These are phyloP conservation scores for Saururus chinensis DNA, from an alignment of 164 flowering plant species.

Conservation along the genomic window DNA sequence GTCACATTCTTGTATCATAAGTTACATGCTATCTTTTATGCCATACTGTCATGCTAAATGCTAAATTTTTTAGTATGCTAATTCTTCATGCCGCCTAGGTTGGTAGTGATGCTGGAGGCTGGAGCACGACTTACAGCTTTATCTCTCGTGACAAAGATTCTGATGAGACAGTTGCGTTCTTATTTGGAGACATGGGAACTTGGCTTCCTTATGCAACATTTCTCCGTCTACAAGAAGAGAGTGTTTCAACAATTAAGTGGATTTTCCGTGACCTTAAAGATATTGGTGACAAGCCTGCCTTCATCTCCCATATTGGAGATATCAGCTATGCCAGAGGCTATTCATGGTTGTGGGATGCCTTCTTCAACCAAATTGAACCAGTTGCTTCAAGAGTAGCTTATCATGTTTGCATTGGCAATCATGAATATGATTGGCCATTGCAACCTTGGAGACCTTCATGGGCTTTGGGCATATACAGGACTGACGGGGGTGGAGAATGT, in stretches of 20 bases:
- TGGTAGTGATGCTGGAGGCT: constrained; percentile 76
- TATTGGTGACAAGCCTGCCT: constrained; percentile 77
- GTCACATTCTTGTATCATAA: not conserved
- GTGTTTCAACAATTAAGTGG: constrained; percentile 78
- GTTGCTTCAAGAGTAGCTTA: constrained; percentile 77
- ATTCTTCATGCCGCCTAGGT: constrained; percentile 33
- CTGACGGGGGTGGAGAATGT: constrained; percentile 96
- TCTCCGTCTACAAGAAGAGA: constrained; percentile 81
- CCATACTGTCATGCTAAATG: not conserved
- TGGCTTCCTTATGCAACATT: constrained; percentile 74
- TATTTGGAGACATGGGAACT: constrained; percentile 95
- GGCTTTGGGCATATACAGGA: constrained; percentile 41
- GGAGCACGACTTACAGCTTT: constrained; percentile 69
- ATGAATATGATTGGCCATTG: constrained; percentile 89
- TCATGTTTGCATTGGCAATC: constrained; percentile 97
- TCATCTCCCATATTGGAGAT: constrained; percentile 94
- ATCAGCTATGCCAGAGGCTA: constrained; percentile 97
- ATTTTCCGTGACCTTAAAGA: constrained; percentile 79
- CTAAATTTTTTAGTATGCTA: no score
- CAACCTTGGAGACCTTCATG: constrained; percentile 97
- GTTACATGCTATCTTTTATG: no score
- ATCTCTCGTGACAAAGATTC: constrained; percentile 48
- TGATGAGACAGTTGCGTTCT: constrained; percentile 68
- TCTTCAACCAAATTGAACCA: constrained; percentile 80
- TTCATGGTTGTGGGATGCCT: constrained; percentile 93